Percentiles rank a stretch among this genome's conserved stretches.
Conservation (phyloP, 2,329 filamentous ascomycete genomes). For the Botrytis paeoniae region DNA sequence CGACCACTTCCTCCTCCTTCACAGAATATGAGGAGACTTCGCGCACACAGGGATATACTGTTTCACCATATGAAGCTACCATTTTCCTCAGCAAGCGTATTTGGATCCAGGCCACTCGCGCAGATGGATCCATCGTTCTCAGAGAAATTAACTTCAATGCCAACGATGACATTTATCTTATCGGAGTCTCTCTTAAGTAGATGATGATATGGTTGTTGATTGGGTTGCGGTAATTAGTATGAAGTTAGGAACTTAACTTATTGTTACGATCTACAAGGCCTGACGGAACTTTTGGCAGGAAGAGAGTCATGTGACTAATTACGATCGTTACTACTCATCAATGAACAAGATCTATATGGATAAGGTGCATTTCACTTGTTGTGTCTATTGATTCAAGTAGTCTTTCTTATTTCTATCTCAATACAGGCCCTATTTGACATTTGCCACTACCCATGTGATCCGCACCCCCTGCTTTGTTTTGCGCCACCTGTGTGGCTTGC, state of each 20-base stretch:
- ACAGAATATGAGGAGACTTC: neutral
- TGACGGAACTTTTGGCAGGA: neutral
- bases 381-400: neutral
- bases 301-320: neutral
- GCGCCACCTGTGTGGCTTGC: neutral
- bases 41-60: neutral
- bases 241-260: neutral
- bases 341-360: neutral
- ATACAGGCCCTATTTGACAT: neutral
- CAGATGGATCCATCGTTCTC: slow-evolving; percentile 6
- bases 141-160: slow-evolving; percentile 7
- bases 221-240: neutral
- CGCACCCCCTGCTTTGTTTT: neutral
- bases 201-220: neutral
- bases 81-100: neutral
- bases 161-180: neutral
- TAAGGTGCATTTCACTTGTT: neutral
- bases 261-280: neutral
- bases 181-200: neutral
- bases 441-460: neutral
- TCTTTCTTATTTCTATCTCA: neutral
- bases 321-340: slow-evolving; percentile 10
- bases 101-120: neutral
- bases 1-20: neutral
- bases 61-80: neutral